phyloP scores from a whole-genome alignment of 2,329 filamentous ascomycete genomes.

The Alternaria ethzedia region DNA sequence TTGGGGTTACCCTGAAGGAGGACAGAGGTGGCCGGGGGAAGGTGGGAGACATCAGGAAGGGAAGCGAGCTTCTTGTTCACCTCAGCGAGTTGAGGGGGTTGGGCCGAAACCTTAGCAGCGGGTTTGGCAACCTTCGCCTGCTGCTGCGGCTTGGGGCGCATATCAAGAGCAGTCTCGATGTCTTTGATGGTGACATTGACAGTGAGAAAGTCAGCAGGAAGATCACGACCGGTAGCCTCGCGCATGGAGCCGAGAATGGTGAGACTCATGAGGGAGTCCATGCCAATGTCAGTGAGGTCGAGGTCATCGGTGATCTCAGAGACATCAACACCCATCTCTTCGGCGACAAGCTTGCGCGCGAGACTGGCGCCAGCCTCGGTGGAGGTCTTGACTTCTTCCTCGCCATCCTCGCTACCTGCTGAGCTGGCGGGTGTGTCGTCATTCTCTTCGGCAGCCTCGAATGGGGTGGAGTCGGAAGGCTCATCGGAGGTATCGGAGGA shows the following conservation, averaged over 20 bases:
- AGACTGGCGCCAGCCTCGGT: conserved; percentile 51
- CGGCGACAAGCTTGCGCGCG: conserved; percentile 57
- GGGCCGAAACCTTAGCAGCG: conserved; percentile 25
- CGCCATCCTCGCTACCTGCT: conserved; percentile 55
- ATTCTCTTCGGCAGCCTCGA: conserved; percentile 37
- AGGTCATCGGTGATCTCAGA: conserved; percentile 61
- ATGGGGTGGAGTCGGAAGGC: conserved; percentile 52
- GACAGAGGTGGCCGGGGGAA: conserved; percentile 61
- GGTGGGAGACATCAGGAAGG: conserved; percentile 50
- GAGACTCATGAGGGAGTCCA: conserved; percentile 62
- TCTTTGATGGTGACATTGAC: conserved; percentile 68
- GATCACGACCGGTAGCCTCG: conserved; percentile 58
- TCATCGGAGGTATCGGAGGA: conserved; percentile 51
- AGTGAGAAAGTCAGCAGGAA: conserved; percentile 63
- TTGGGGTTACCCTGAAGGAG: conserved; percentile 64
- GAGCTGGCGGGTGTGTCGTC: conserved; percentile 58
- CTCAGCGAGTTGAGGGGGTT: conserved; percentile 52
- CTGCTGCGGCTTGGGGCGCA: conserved; percentile 54
- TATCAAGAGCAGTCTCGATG: conserved; percentile 69
- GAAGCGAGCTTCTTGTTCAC: conserved; percentile 56
- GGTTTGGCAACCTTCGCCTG: conserved; percentile 37
- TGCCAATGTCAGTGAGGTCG: conserved; percentile 66
- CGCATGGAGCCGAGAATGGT: conserved; percentile 59
- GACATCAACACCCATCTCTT: conserved; percentile 71
- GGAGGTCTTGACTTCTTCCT: conserved; percentile 41